Conservation (phyloP, 306 rosid species). For the Crotalaria pallida region DNA sequence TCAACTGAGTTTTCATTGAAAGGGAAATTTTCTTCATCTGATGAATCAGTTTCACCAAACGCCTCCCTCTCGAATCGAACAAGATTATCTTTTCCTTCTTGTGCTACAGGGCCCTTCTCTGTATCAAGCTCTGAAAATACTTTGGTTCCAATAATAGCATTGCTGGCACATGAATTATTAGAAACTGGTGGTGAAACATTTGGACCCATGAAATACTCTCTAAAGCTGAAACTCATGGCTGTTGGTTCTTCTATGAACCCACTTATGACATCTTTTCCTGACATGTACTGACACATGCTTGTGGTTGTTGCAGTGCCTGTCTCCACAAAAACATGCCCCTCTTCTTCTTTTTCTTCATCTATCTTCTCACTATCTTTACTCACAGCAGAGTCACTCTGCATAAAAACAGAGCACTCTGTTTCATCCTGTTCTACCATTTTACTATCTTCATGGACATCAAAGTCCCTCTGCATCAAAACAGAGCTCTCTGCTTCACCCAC, state of each 20-base stretch:
- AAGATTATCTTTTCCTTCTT: constrained; percentile 9
- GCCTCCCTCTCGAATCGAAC: constrained; percentile 17
- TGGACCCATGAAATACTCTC: constrained; percentile 41
- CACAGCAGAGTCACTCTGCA: neutral
- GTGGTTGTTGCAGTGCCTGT: constrained; percentile 22
- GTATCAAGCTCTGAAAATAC: constrained; percentile 2
- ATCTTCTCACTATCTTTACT: neutral
- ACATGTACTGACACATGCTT: constrained; percentile 30
- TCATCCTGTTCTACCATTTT: neutral
- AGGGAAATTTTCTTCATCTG: constrained; percentile 34
- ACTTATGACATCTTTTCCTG: constrained; percentile 28
- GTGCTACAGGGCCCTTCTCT: neutral
- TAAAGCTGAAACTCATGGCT: constrained; percentile 35
- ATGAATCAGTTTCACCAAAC: constrained; percentile 34
- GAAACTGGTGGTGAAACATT: constrained; percentile 8
- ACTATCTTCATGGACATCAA: neutral
- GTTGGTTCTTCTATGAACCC: constrained; percentile 52
- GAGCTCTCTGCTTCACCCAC: constrained; percentile 12
- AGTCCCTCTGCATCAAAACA: neutral
- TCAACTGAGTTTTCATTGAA: constrained; percentile 28
- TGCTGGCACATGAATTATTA: neutral
- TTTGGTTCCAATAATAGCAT: constrained; percentile 14
- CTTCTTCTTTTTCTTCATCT: constrained; percentile 20
- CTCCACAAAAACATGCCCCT: constrained; percentile 1
- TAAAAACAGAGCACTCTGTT: constrained; percentile 1